Evolutionary conservation across 2,329 filamentous ascomycete species (phyloP).

Genomic region (Pestalotiopsis sp.): DNA sequence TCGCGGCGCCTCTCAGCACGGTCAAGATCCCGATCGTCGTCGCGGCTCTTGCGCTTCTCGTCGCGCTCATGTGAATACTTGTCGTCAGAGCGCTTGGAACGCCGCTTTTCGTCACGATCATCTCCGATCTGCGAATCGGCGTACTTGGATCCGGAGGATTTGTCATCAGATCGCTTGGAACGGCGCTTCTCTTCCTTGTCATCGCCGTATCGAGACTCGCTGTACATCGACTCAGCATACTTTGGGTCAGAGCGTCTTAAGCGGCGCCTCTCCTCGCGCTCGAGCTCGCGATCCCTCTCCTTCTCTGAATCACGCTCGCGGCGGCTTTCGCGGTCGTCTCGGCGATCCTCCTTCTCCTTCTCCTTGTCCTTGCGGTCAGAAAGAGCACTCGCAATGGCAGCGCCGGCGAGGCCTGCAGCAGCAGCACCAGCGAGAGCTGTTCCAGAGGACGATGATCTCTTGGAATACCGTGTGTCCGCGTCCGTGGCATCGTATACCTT

Average conservation of each 20-base stretch:
- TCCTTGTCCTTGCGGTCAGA: conserved; percentile 35
- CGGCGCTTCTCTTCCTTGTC: conserved; percentile 23
- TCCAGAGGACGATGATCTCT: conserved; percentile 39
- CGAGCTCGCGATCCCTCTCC: conserved; percentile 29
- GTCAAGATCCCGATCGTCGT: conserved; percentile 29
- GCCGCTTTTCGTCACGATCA: conserved; percentile 29
- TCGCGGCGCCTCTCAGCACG: conserved; percentile 26
- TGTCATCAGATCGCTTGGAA: conserved; percentile 19
- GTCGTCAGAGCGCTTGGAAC: conserved; percentile 23
- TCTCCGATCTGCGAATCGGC: background rate
- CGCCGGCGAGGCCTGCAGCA: conserved; percentile 51
- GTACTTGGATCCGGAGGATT: conserved; percentile 9
- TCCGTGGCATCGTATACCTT: conserved; percentile 64
- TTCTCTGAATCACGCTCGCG: conserved; percentile 29
- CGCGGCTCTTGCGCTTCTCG: conserved; percentile 27
- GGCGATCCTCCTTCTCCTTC: conserved; percentile 29
- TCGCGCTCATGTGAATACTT: conserved; percentile 23
- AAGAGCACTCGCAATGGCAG: conserved; percentile 50
- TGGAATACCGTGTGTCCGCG: conserved; percentile 37
- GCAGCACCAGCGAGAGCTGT: conserved; percentile 46
- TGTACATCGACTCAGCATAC: conserved; percentile 1
- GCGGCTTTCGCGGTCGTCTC: conserved; percentile 24
- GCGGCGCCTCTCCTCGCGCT: conserved; percentile 23
- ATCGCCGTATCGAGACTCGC: conserved; percentile 22
- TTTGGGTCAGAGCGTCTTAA: conserved; percentile 20